Evolutionary conservation across 768 basidiomycete species (phyloP), one percentile per base, ranked within the genome.

Genomic region (Megacollybia marginata): DNA sequence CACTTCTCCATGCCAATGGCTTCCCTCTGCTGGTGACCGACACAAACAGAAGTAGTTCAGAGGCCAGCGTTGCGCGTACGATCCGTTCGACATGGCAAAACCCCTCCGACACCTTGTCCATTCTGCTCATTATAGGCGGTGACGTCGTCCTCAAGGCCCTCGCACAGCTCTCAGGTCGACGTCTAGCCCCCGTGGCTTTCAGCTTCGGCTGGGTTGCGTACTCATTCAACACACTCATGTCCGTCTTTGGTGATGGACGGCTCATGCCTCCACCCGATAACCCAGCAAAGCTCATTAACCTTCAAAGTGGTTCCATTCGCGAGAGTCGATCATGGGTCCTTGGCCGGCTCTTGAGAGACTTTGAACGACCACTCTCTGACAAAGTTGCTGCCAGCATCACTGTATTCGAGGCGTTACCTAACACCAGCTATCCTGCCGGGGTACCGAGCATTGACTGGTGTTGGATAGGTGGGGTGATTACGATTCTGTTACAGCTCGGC

Each of bases 171-270:
- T 49, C 54, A 28, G 54, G 54, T 16, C 35, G 31, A 23, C 28
- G n/a, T 42, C 40, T 66, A 47, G 52, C 57, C 15, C 66, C 66
- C 9, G 60, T 65, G 35, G 61, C 64, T 13, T 65, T 66, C 52
- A 62, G 59, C 8, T 67, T 67, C 50, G 65, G 66, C 16, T 66
- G 61, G 65, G 61, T 66, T 19, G 59, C 61, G 11, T 68, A 65
- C 42, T 57, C 62, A 4, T 51, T 68, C 50, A 52, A 48, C 36
- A 57, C 59, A 34, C 50, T 65, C 42, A 50, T 61, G 9, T 52
- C 55, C 33, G 34, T 46, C 15, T 46, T 57, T 11, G 64, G 64
- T 33, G 56, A 55, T 40, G 55, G 60, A 28, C 53, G 58, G 11
- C 58, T 67, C 42, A 55, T 64, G 54, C 61, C 64, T 13, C 33